These are phyloP conservation scores for Arthromyces matolae DNA, from an alignment of 768 basidiomycete genomes.

Conservation along the genomic window DNA sequence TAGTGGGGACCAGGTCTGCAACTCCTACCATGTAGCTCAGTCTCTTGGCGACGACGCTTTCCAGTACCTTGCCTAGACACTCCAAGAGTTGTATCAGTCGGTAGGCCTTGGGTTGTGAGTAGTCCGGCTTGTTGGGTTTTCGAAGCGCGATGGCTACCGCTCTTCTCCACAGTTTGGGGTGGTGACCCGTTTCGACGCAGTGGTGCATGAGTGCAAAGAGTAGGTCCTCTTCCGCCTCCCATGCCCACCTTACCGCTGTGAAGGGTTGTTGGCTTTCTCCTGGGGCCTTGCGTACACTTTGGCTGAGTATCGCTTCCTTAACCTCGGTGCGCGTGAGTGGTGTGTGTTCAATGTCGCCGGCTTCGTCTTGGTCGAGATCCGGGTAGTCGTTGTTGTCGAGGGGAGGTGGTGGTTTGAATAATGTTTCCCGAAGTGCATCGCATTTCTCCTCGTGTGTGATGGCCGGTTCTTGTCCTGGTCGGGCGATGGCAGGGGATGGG, in stretches of 20 bases:
- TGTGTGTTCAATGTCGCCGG: conserved; percentile 1
- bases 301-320: not conserved
- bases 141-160: conserved; percentile 27
- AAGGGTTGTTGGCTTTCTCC: not conserved
- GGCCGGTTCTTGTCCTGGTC: not conserved
- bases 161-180: conserved; percentile 19
- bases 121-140: conserved; percentile 35
- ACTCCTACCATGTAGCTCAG: conserved; percentile 21
- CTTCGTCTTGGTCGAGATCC: not conserved
- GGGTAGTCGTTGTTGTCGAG: not conserved
- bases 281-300: conserved; percentile 6
- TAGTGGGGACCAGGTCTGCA: conserved; percentile 20
- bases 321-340: conserved; percentile 6
- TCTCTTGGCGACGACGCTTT: conserved; percentile 22
- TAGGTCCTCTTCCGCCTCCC: not conserved
- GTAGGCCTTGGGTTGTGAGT: conserved; percentile 31
- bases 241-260: not conserved
- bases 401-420: not conserved
- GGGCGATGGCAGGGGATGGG: conserved; percentile 21
- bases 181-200: not conserved
- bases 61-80: conserved; percentile 29
- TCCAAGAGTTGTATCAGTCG: conserved; percentile 31
- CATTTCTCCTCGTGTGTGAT: conserved; percentile 3
- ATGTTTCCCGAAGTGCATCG: not conserved
- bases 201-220: not conserved